These are phyloP conservation scores for Moniliophthora roreri DNA, from an alignment of 1,284 basidiomycete species.

Conservation along the genomic window DNA sequence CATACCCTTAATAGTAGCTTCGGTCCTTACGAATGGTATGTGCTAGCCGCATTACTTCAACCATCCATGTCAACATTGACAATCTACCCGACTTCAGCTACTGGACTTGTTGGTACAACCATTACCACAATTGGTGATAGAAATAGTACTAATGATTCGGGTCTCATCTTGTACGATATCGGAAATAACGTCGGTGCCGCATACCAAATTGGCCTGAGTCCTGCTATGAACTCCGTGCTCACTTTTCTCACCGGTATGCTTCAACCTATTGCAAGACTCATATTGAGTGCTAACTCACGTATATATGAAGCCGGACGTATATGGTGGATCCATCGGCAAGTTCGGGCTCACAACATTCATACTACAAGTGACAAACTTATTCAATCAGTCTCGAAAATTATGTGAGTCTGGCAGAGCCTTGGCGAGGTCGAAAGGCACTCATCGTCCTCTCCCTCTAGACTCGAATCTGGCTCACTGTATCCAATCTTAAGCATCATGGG, in stretches of 20 bases:
- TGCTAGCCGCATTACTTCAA: background rate
- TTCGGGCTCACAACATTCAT: background rate
- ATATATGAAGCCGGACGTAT: background rate
- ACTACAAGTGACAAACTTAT: background rate
- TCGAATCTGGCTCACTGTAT: constrained; percentile 2
- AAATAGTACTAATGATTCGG: background rate
- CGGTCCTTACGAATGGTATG: background rate
- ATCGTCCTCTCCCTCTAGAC: background rate
- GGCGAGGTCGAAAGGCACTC: background rate
- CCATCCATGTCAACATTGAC: background rate
- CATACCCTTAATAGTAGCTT: background rate
- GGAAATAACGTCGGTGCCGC: background rate
- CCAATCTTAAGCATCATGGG: background rate
- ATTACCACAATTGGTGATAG: background rate
- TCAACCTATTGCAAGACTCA: background rate
- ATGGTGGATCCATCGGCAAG: background rate
- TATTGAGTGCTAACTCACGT: background rate
- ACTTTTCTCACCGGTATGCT: constrained; percentile 3
- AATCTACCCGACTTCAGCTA: background rate
- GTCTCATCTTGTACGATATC: background rate
- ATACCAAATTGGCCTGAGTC: background rate
- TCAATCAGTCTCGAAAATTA: background rate
- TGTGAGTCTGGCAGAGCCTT: background rate
- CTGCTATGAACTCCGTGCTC: background rate
- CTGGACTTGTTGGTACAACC: background rate